These are phyloP conservation scores for Salix brachista DNA, from an alignment of 345 rosid genomes.

Conservation along the genomic window DNA sequence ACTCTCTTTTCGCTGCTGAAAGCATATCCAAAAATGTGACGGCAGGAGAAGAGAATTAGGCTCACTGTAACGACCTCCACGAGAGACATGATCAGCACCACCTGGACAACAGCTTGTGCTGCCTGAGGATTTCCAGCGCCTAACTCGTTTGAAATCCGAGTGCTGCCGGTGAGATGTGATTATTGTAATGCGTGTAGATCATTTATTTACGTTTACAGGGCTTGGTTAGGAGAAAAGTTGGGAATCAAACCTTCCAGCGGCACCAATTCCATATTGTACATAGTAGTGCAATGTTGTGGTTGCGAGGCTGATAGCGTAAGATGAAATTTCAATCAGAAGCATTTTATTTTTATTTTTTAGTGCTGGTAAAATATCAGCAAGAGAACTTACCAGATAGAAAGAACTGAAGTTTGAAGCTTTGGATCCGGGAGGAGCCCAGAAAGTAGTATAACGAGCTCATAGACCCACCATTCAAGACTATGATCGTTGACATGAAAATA, in stretches of 20 bases:
- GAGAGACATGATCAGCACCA: neutral
- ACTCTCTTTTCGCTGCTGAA: constrained; percentile 19
- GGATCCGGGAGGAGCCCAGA: constrained; percentile 50
- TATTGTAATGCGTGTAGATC: too few relatives aligned
- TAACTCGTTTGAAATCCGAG: constrained; percentile 22
- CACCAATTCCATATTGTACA: constrained; percentile 24
- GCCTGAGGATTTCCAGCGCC: constrained; percentile 19
- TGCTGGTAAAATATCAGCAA: neutral
- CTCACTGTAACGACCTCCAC: constrained; percentile 8
- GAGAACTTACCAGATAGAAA: constrained; percentile 46
- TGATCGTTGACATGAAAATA: neutral
- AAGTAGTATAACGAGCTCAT: constrained; percentile 42
- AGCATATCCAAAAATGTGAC: constrained; percentile 16
- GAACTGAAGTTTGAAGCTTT: constrained; percentile 49
- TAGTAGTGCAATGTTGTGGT: constrained; percentile 10
- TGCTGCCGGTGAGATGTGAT: constrained; percentile 2
- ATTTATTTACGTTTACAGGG: neutral
- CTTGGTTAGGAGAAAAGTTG: neutral
- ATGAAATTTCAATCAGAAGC: neutral
- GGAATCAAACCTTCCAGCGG: constrained; percentile 21
- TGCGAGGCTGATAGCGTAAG: constrained; percentile 12
- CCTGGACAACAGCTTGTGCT: constrained; percentile 7
- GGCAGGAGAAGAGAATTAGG: constrained; percentile 9
- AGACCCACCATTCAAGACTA: constrained; percentile 60
- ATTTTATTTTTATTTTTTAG: neutral